A percentile compares a stretch with the other conserved stretches of the same genome.
Conservation (phyloP, 2,329 filamentous ascomycete species). For the Calycina herbarum region DNA sequence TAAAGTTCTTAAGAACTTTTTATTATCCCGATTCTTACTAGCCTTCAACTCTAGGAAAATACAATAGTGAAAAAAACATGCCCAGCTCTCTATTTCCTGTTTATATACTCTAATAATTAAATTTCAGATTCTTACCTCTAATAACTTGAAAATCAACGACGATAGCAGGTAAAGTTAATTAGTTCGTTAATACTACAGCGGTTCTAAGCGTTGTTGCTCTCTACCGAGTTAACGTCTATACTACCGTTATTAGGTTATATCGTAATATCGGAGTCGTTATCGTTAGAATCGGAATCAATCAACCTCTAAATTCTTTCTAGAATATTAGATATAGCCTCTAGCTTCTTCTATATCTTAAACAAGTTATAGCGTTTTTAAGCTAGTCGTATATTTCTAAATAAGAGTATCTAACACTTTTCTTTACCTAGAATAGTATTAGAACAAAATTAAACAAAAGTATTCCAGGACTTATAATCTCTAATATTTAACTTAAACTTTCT, state of each 20-base stretch:
- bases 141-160: not conserved
- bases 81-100: not conserved
- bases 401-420: slow-evolving; percentile 6
- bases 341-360: not conserved
- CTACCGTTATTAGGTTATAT: not conserved
- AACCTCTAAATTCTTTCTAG: not conserved
- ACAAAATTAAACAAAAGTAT: not conserved
- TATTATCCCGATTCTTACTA: not conserved
- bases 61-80: not conserved
- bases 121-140: not conserved
- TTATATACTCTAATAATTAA: not conserved
- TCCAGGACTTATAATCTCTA: slow-evolving; percentile 17
- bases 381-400: slow-evolving; percentile 4
- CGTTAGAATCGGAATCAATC: not conserved
- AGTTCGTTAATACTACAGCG: not conserved
- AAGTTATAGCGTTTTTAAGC: not conserved
- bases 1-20: not conserved
- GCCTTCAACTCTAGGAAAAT: no score
- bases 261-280: not conserved
- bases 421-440: slow-evolving; percentile 8
- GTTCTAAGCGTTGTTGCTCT: not conserved
- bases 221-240: not conserved
- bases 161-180: not conserved
- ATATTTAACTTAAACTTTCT: slow-evolving; percentile 13
- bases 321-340: not conserved